Base-by-base conservation (phyloP, 495 filamentous ascomycete species). In the Neurospora sp. region DNA sequence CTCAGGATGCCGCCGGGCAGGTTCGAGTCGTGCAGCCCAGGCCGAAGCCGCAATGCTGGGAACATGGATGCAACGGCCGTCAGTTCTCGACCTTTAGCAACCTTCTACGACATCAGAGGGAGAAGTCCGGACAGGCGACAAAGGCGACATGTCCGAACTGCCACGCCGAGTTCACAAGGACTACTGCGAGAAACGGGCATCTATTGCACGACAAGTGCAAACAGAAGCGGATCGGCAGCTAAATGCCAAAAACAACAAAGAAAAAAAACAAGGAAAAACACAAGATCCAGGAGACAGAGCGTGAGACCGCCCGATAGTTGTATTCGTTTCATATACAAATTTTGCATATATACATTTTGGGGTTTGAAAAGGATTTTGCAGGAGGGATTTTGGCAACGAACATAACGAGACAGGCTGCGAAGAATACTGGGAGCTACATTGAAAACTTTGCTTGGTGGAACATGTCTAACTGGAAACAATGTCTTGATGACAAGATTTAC, bases 1-100 rank as follows among this genome's bases (percentile, higher is more conserved):
- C 79, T 1, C 61, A 74, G 76, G 86, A 79, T 22, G 75, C 82
- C 27, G 74, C 74, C 9, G 87, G 87, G 20, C 86, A 88, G 70
- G 88, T 92, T 5, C 87, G 92, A 69, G 88, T 94, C 44, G 86
- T 94, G 14, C 90, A 90, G 76, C 89, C 89, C 69, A 88, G 92
- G 72, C 93, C 92, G 9, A 94, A 94, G 81, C 94, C 94, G 4
- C 94, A 96, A 79, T 97, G 94, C 82, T 97, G 92, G 92, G 94
- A 97, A 68, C 94, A 97, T 76, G 94, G 94, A 9, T 97, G 94
- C 86, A 96, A 97, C 77, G 94, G 94, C 38, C 90, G 94, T 18
- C 91, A 96, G 76, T 97, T 97, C 79, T 96, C 93, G 2, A 97
- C 94, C 14, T 97, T 97, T 79, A 96, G 93, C 89, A 97, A 97